Evolutionary conservation across 495 filamentous ascomycete species (phyloP).

Genomic region (Monascus purpureus): DNA sequence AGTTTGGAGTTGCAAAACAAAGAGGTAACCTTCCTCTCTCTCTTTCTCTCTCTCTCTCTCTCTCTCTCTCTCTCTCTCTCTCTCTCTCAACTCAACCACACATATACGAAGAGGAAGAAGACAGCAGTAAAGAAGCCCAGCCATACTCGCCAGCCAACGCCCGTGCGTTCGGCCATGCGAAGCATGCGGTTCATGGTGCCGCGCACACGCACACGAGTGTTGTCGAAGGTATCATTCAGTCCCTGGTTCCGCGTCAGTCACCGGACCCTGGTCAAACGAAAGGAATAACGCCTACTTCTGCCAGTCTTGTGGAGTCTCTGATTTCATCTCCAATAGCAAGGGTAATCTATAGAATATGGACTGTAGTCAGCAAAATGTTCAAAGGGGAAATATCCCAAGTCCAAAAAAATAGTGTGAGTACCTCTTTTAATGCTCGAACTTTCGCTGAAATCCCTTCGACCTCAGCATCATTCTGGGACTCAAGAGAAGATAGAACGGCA

Average conservation of each 20-base stretch:
- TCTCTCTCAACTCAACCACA: constrained; percentile 56
- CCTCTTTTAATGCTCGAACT: constrained; percentile 84
- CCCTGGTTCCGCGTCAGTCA: not conserved
- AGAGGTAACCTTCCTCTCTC: too few relatives aligned
- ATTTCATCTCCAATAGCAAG: constrained; percentile 91
- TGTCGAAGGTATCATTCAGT: constrained; percentile 76
- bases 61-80: not conserved
- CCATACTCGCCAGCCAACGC: constrained; percentile 92
- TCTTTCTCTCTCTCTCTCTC: too few relatives aligned
- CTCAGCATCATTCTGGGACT: constrained; percentile 87
- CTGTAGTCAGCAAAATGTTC: constrained; percentile 2
- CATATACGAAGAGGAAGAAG: constrained; percentile 69
- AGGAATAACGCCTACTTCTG: constrained; percentile 25
- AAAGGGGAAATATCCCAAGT: not conserved
- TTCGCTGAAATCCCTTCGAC: constrained; percentile 83
- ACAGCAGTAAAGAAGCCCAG: constrained; percentile 72
- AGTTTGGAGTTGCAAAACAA: too few relatives aligned
- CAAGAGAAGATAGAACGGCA: constrained; percentile 81
- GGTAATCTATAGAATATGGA: constrained; percentile 59
- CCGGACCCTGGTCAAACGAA: too few relatives aligned
- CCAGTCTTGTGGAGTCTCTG: constrained; percentile 66
- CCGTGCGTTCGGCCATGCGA: constrained; percentile 84
- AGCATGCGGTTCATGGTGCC: constrained; percentile 97
- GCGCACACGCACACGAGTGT: constrained; percentile 59
- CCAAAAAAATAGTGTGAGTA: constrained; percentile 28